phyloP scores from a whole-genome alignment of 331 rosid genomes.

The Cydonia oblonga region DNA sequence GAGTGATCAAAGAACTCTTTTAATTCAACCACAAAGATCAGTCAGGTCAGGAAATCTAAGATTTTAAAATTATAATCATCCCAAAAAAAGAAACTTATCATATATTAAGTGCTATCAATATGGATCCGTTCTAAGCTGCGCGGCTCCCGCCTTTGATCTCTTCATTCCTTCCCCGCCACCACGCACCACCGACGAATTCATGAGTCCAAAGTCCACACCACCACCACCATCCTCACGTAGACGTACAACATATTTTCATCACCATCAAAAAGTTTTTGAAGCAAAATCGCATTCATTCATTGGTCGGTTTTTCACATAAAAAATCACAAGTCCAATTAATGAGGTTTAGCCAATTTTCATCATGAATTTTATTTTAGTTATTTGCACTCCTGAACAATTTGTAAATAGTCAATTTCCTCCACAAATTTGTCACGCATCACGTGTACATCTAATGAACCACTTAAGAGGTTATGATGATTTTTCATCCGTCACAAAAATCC shows the following conservation, averaged over 20 bases:
- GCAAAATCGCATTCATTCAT: not conserved
- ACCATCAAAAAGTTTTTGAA: not conserved
- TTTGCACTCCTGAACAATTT: not conserved
- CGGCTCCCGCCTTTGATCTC: conserved; percentile 24
- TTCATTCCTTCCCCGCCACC: conserved; percentile 7
- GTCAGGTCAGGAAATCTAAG: not conserved
- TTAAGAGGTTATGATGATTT: not conserved
- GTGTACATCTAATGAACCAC: not conserved
- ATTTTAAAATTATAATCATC: not conserved
- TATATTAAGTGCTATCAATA: conserved; percentile 15
- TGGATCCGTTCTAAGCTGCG: conserved; percentile 63
- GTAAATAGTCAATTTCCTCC: not conserved
- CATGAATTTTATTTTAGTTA: too few species aligned
- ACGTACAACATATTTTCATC: not conserved
- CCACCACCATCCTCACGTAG: not conserved
- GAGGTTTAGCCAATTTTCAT: not conserved
- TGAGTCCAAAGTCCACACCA: not conserved
- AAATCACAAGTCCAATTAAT: not conserved
- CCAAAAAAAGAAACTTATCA: not conserved
- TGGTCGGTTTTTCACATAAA: not conserved
- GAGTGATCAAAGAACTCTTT: not conserved
- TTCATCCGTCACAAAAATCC: too few species aligned
- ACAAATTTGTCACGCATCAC: not conserved
- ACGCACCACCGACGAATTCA: conserved; percentile 35
- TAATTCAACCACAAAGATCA: not conserved